phyloP scores from a whole-genome alignment of 345 rosid species.

The Crucihimalaya himalaica region DNA sequence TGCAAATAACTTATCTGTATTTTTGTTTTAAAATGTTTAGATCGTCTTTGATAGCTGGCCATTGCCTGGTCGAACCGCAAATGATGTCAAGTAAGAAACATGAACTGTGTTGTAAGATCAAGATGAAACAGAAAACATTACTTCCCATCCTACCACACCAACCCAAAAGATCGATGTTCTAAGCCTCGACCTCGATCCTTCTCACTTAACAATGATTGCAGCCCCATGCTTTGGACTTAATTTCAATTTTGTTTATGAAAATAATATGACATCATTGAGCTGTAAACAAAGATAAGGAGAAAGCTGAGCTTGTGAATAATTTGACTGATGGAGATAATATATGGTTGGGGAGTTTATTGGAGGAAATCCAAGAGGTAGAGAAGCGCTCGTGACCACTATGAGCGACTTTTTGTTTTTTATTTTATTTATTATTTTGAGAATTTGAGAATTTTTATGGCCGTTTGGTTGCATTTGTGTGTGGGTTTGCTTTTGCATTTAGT shows the following conservation, averaged over 20 bases:
- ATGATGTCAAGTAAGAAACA: constrained; percentile 54
- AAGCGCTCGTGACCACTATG: too few species aligned
- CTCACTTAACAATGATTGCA: not conserved
- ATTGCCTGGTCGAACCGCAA: constrained; percentile 54
- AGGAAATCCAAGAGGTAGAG: constrained; percentile 12
- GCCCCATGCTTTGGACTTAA: not conserved
- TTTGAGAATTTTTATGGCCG: not conserved
- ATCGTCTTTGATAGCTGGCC: constrained; percentile 57
- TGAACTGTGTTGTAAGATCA: constrained; percentile 22
- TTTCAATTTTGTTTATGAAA: not conserved
- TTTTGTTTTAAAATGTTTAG: constrained; percentile 18
- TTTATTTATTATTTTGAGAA: too few species aligned
- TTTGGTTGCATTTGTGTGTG: not conserved
- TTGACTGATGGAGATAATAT: not conserved
- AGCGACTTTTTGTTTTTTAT: too few species aligned
- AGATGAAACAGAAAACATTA: constrained; percentile 11
- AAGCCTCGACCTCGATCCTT: constrained; percentile 41
- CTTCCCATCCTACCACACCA: not conserved
- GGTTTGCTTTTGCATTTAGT: not conserved
- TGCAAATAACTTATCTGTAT: not conserved
- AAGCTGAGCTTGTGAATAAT: constrained; percentile 1
- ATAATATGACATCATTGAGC: constrained; percentile 13
- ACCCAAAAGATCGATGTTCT: not conserved
- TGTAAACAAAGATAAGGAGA: constrained; percentile 15
- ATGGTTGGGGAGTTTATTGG: constrained; percentile 27